Conservation (phyloP, 768 basidiomycete genomes). For the Asterophora parasitica region DNA sequence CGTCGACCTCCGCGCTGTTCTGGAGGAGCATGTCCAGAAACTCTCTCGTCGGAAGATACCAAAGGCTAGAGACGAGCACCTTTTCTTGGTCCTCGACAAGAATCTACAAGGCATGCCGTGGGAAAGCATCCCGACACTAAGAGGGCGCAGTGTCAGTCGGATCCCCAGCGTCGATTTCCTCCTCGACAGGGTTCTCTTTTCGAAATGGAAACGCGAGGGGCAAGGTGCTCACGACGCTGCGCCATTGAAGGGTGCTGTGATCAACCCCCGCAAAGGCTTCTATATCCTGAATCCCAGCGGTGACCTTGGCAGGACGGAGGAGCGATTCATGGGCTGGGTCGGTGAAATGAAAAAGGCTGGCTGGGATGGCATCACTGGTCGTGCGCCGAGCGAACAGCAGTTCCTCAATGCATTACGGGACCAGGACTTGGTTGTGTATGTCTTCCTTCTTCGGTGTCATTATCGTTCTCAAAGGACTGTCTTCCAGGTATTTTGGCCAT, state of each 20-base stretch:
- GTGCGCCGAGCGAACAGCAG: conserved; percentile 79
- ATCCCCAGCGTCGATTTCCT: conserved; percentile 89
- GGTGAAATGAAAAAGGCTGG: conserved; percentile 64
- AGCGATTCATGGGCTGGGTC: conserved; percentile 76
- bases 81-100: conserved; percentile 88
- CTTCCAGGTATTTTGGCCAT: conserved; percentile 88
- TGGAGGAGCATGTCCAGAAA: conserved; percentile 66
- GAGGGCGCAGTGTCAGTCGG: conserved; percentile 85
- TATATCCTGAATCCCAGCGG: conserved; percentile 92
- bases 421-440: conserved; percentile 89
- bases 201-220: conserved; percentile 35
- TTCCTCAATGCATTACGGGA: conserved; percentile 64
- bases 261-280: conserved; percentile 69
- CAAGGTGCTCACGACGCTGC: conserved; percentile 12
- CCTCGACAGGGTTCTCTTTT: conserved; percentile 71
- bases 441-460: conserved; percentile 16
- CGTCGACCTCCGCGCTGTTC: conserved; percentile 70
- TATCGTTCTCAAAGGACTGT: conserved; percentile 1
- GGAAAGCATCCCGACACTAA: conserved; percentile 88
- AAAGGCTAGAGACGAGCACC: conserved; percentile 53
- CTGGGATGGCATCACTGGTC: conserved; percentile 82
- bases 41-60: conserved; percentile 20
- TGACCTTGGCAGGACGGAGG: conserved; percentile 81
- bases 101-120: conserved; percentile 87
- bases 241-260: conserved; percentile 40